phyloP scores from a whole-genome alignment of 441 rosid genomes.

The Sinapis alba region DNA sequence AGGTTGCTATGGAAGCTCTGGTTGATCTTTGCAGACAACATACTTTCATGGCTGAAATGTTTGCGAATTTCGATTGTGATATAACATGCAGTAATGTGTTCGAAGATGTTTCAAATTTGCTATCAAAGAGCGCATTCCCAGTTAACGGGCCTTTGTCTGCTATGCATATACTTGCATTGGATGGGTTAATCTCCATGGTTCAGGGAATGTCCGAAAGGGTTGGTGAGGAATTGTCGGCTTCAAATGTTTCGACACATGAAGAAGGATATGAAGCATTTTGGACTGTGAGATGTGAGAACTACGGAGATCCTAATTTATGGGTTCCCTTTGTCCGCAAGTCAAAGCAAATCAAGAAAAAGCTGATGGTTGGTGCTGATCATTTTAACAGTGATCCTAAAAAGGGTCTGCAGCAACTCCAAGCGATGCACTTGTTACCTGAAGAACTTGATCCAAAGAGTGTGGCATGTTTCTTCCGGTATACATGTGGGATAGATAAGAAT shows the following conservation, averaged over 20 bases:
- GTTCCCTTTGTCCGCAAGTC: conserved; percentile 77
- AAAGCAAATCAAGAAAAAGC: conserved; percentile 71
- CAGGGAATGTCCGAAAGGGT: conserved; percentile 81
- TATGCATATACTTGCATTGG: conserved; percentile 87
- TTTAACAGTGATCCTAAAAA: conserved; percentile 89
- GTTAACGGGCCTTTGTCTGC: conserved; percentile 85
- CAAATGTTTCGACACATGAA: conserved; percentile 47
- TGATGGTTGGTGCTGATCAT: conserved; percentile 87
- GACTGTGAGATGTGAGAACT: conserved; percentile 69
- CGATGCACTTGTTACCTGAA: conserved; percentile 76
- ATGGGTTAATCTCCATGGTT: conserved; percentile 74
- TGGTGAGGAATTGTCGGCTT: conserved; percentile 50
- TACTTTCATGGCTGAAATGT: conserved; percentile 82
- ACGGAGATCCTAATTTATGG: conserved; percentile 70
- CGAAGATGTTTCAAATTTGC: conserved; percentile 78
- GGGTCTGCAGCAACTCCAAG: conserved; percentile 87
- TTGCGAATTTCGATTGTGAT: conserved; percentile 92
- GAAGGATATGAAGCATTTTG: conserved; percentile 73
- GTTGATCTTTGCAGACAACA: conserved; percentile 92
- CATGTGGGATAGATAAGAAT: conserved; percentile 91
- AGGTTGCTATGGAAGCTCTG: conserved; percentile 94
- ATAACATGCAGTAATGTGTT: conserved; percentile 82
- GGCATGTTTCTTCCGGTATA: conserved; percentile 86
- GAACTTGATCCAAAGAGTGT: conserved; percentile 90
- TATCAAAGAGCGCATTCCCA: conserved; percentile 91